Conservation (phyloP, 495 filamentous ascomycete species). For the Xylaria scruposa region DNA sequence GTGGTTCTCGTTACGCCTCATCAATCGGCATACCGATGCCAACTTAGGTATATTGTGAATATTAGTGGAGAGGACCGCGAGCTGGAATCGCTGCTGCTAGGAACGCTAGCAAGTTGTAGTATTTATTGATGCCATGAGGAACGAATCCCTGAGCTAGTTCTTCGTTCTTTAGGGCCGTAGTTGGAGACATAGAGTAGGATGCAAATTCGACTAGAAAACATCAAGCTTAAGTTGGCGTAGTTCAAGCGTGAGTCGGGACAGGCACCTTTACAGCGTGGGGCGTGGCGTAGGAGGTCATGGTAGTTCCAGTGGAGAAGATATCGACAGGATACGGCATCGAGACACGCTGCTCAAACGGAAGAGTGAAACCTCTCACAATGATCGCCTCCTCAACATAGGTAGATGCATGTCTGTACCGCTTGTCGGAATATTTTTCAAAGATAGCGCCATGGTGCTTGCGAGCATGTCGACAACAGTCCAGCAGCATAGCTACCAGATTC, state of each 20-base stretch:
- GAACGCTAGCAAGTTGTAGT: neutral
- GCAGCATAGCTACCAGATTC: constrained; percentile 74
- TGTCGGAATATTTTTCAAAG: constrained; percentile 88
- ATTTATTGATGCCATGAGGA: neutral
- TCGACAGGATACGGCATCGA: constrained; percentile 15
- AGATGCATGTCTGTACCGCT: constrained; percentile 82
- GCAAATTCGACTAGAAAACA: neutral
- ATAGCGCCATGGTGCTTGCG: constrained; percentile 82
- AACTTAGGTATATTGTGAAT: constrained; percentile 21
- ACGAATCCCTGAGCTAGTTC: neutral
- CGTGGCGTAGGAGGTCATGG: neutral
- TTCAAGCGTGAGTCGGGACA: constrained; percentile 44
- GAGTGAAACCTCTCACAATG: constrained; percentile 53
- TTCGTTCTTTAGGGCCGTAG: neutral
- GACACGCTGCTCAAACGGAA: constrained; percentile 40
- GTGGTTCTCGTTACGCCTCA: constrained; percentile 24
- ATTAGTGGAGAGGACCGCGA: constrained; percentile 4
- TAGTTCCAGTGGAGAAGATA: constrained; percentile 14
- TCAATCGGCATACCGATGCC: constrained; percentile 23
- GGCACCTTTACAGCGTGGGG: constrained; percentile 39
- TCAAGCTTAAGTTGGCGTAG: neutral
- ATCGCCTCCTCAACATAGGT: constrained; percentile 78
- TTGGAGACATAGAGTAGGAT: neutral
- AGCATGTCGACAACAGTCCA: constrained; percentile 86
- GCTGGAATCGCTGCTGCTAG: neutral